Base-by-base conservation (phyloP, 257 asterid genomes). In the Solanum peruvianum region DNA sequence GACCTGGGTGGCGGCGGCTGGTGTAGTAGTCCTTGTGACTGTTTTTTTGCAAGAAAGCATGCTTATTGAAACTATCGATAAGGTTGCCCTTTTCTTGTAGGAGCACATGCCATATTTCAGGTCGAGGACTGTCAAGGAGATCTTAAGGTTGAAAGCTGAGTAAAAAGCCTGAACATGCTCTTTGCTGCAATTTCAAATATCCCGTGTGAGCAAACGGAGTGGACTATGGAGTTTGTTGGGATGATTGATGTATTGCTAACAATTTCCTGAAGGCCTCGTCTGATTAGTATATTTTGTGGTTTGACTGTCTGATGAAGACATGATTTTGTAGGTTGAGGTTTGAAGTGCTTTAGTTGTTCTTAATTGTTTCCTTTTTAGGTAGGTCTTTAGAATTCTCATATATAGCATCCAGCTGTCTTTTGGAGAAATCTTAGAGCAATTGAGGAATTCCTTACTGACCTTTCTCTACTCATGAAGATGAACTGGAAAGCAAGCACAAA, bases 51-150 rank as follows among this genome's bases (percentile, higher is more conserved):
- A 67, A 67, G 80, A 25, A 25, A 78, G 47, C 84, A 45, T 29
- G 45, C 44, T 47, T 29, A 52, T 80, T 27, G 66, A 66, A 86
- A 31, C 49, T 71, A 29, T 86, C 62, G 62, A 86, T 67, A 47
- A 71, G 35, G 73, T 31, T 52, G 3, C 49, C 33, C 82, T 86
- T 86, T 35, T n/a, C 87, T 71, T 47, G 85, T 84, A 96, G 99
- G 93, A 90, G 9, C 70, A 96, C 89, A 95, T 96, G 99, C 95
- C 95, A 9, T 96, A 96, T 88, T 96, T 96, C 87, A 92, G 99
- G 91, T 87, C 1, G 82, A 92, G 98, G 91, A 95, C 96, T 47
- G 98, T 93, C 3, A 95, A 94, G 93, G 99, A 96, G 92, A 93
- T 96, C 69, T 89, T 96, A 91, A 90, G 87, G 85, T 86, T 93